Evolutionary conservation across 2,329 filamentous ascomycete species (phyloP).

Genomic region (Penicillium sp.): DNA sequence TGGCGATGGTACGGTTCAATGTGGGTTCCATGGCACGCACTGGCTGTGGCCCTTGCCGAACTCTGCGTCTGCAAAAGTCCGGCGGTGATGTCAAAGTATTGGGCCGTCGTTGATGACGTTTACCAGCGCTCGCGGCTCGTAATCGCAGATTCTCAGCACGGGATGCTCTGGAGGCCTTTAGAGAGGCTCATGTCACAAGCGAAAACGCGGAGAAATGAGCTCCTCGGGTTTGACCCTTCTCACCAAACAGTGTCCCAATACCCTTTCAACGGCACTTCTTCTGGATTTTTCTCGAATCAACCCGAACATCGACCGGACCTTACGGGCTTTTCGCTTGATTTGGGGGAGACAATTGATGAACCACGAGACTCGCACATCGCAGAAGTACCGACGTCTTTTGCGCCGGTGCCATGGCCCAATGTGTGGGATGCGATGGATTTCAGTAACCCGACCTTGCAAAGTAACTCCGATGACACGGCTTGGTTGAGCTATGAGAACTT

Average conservation of each 20-base stretch:
- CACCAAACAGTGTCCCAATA: background rate
- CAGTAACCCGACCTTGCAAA: constrained; percentile 2
- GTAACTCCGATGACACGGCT: constrained; percentile 16
- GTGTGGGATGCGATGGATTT: constrained; percentile 30
- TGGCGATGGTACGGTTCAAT: constrained; percentile 31
- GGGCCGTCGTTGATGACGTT: constrained; percentile 25
- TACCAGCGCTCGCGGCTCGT: constrained; percentile 23
- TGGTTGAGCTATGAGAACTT: constrained; percentile 32
- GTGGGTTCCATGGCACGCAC: constrained; percentile 35
- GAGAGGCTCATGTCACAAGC: constrained; percentile 32
- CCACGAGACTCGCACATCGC: background rate
- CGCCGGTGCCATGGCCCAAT: constrained; percentile 17
- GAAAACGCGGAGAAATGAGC: constrained; percentile 13
- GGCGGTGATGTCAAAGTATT: constrained; percentile 19
- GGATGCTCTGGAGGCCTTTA: constrained; percentile 32
- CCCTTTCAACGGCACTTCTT: background rate
- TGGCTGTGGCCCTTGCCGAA: constrained; percentile 33
- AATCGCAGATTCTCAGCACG: constrained; percentile 29
- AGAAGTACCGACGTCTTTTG: background rate
- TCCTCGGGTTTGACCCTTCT: constrained; percentile 5
- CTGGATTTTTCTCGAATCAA: background rate
- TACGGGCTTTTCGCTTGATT: background rate
- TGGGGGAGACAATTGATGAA: background rate
- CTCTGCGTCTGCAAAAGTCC: constrained; percentile 31
- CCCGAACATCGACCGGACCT: background rate